These are phyloP conservation scores for Rhizopus sp. DNA, from an alignment of 371 early-diverging fungal genomes.

Conservation along the genomic window DNA sequence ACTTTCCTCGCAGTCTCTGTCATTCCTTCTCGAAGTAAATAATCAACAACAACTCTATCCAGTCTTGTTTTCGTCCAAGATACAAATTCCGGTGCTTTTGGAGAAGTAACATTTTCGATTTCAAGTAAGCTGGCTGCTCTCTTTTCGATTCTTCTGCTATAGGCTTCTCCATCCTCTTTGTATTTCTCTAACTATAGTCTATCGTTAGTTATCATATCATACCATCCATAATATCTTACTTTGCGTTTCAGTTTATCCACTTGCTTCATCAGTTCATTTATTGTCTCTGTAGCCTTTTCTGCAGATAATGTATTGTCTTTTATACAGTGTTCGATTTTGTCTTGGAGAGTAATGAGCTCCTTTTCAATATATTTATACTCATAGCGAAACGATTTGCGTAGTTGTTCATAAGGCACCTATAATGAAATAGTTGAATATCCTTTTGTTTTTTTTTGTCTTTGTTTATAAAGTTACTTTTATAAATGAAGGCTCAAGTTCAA, in stretches of 20 bases:
- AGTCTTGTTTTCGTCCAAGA: slow-evolving; percentile 84
- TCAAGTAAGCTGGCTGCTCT: slow-evolving; percentile 80
- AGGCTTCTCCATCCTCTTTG: slow-evolving; percentile 72
- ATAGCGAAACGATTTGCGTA: slow-evolving; percentile 76
- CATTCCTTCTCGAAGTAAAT: slow-evolving; percentile 86
- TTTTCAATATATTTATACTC: slow-evolving; percentile 85
- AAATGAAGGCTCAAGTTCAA: slow-evolving; percentile 87
- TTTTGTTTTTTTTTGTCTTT: neutral
- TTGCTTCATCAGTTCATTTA: slow-evolving; percentile 67
- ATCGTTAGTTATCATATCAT: neutral
- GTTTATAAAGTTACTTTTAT: slow-evolving; percentile 64
- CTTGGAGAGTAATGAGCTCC: slow-evolving; percentile 60
- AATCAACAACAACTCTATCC: slow-evolving; percentile 90
- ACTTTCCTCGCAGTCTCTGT: slow-evolving; percentile 73
- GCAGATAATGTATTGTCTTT: slow-evolving; percentile 31
- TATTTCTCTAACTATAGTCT: slow-evolving; percentile 70
- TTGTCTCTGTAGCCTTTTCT: slow-evolving; percentile 51
- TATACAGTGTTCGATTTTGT: slow-evolving; percentile 45
- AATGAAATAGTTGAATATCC: neutral
- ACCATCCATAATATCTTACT: slow-evolving; percentile 36
- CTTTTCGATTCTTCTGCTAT: slow-evolving; percentile 64
- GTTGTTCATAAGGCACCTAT: slow-evolving; percentile 91
- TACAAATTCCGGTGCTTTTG: slow-evolving; percentile 68
- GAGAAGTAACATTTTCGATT: slow-evolving; percentile 59
- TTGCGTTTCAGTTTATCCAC: slow-evolving; percentile 75